Evolutionary conservation across 768 basidiomycete genomes (phyloP), one percentile per base, ranked within the genome.

Genomic region (Boletus sensibilis): DNA sequence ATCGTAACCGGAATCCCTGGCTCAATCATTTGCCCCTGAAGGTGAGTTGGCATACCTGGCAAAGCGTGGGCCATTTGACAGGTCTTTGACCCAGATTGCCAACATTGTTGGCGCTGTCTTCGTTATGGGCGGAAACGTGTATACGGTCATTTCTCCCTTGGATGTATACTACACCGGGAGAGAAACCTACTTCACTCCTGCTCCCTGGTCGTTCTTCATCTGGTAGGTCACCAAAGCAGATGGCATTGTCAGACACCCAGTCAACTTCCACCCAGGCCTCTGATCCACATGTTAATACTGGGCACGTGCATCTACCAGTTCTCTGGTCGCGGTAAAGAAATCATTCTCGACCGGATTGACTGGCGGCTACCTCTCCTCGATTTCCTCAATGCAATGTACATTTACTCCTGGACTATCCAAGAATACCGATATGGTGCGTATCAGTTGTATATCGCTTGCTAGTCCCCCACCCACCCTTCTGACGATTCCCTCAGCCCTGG

Each of bases 101-200:
- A 86, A 86, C 69, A 75, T 86, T 43, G 45, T 83, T 54, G 79
- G 79, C 47, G 85, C 81, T 56, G 58, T 84, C 68, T 64, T 80
- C 50, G 80, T 85, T 57, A 75, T 85, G 57, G 85, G 82, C 25
- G 79, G 79, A 47, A 86, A 86, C 68, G 76, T 85, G 55, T 85
- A 82, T 72, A 77, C 79, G 31, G 76, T 87, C 55, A 80, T 83
- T 12, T 81, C 80, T 34, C 83, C 83, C 7, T 74, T 71, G 57
- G 78, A 75, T 44, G 68, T 74, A 31, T 83, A 82, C 67, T 72
- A 72, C 57, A 64, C 68, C 3, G 79, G 79, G 27, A 82, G 80
- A 68, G 79, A 81, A 58, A 88, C 87, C 4, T 88, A 86, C 73
- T 77, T 88, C 57, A 88, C 87, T 1, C 87, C 87, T 1, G 81